A percentile compares a stretch with the other conserved stretches of the same genome.
Evolutionary conservation across 306 rosid genomes (phyloP).

Genomic region (Cercis canadensis): DNA sequence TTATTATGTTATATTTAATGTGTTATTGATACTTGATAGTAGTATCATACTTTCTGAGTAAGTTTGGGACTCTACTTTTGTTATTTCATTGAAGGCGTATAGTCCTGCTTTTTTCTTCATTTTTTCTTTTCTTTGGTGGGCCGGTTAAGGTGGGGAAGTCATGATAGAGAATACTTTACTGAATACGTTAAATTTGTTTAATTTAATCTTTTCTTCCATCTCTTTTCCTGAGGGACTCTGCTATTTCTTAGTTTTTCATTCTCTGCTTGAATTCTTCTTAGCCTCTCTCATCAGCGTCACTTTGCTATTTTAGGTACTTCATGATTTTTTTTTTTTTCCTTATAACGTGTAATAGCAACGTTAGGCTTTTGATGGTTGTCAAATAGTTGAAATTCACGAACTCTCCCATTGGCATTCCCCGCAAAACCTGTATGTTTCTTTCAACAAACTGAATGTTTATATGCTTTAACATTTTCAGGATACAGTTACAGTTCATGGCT

Average conservation of each 20-base stretch:
- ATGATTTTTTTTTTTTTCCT: not conserved
- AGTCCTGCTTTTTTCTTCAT: not conserved
- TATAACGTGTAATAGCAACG: not conserved
- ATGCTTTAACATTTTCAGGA: conserved; percentile 46
- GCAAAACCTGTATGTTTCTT: not conserved
- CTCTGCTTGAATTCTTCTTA: not conserved
- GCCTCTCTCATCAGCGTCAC: not conserved
- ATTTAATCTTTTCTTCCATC: not conserved
- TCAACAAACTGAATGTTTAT: not conserved
- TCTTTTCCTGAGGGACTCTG: not conserved
- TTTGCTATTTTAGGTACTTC: not conserved
- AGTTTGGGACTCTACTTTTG: not conserved
- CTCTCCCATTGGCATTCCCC: not conserved
- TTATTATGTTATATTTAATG: no score
- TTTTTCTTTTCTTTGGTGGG: not conserved
- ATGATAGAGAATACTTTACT: not conserved
- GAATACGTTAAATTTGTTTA: not conserved
- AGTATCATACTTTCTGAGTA: no score
- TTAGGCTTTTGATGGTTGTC: not conserved
- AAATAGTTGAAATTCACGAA: not conserved
- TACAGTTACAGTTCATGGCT: conserved; percentile 56
- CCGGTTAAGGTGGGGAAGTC: no score
- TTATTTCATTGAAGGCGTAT: not conserved
- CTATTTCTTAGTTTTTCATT: conserved; percentile 3
- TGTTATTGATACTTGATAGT: no score